Percentiles rank a stretch among this genome's conserved stretches.
Conservation (phyloP, 192 early-diverging fungal species). For the Funneliformis mosseae region DNA sequence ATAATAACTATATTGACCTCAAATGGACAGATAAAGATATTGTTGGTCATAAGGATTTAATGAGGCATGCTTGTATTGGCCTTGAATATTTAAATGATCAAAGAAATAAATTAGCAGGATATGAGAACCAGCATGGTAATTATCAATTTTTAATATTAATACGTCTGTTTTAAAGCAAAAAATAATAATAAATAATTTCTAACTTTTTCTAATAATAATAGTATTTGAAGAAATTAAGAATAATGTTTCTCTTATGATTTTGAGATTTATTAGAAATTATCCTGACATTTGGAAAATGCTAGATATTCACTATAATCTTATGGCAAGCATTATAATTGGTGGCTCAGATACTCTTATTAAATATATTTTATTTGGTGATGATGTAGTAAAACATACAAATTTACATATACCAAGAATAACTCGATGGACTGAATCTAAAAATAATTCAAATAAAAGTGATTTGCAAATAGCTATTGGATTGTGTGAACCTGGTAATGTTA, state of each 20-base stretch:
- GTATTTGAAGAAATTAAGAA: not conserved
- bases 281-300: not conserved
- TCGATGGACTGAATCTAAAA: not conserved
- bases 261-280: not conserved
- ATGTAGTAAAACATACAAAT: not conserved
- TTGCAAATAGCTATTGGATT: not conserved
- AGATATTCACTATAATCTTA: not conserved
- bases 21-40: slow-evolving; percentile 3
- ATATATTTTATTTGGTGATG: not conserved
- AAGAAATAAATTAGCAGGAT: not conserved
- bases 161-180: too few species aligned
- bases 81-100: not conserved
- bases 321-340: not conserved
- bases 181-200: too few species aligned
- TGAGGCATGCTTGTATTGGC: not conserved
- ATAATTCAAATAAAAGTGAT: not conserved
- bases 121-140: not conserved
- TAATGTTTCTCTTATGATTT: not conserved
- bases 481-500: not conserved
- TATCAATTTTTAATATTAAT: too few species aligned
- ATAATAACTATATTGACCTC: too few species aligned
- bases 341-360: not conserved
- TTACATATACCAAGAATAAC: not conserved
- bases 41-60: not conserved
- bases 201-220: too few species aligned